A percentile compares a stretch with the other conserved stretches of the same genome.
These are phyloP conservation scores for Anisodus acutangulus DNA, from an alignment of 257 asterid species.

Conservation along the genomic window DNA sequence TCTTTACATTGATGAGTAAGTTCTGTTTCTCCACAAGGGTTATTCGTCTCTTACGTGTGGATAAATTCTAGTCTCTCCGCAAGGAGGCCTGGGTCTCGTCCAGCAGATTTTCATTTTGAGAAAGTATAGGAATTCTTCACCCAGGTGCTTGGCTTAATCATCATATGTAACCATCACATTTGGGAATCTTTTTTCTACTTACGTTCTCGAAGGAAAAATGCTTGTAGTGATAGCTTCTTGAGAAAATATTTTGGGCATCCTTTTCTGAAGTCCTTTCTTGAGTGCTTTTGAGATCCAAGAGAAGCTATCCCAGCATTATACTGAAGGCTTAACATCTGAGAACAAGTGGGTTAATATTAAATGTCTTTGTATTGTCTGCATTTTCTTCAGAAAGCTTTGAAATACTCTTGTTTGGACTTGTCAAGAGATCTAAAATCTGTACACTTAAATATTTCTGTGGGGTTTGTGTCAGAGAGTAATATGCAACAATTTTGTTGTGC, in stretches of 20 bases:
- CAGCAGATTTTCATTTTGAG: background rate
- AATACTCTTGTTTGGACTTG: background rate
- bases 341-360: constrained; percentile 7
- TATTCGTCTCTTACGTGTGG: constrained; percentile 16
- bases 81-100: background rate
- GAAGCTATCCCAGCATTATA: background rate
- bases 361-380: constrained; percentile 1
- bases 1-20: background rate
- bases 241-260: background rate
- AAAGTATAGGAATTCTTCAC: background rate
- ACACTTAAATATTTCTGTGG: background rate
- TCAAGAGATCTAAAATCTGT: constrained; percentile 20
- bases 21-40: constrained; percentile 6
- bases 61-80: background rate
- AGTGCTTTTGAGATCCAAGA: constrained; percentile 12
- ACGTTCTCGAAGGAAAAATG: background rate
- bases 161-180: background rate
- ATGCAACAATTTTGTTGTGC: background rate
- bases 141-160: constrained; percentile 7
- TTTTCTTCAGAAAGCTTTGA: constrained; percentile 9
- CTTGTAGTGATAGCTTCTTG: constrained; percentile 11
- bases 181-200: background rate
- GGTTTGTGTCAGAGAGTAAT: constrained; percentile 5
- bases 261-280: constrained; percentile 1
- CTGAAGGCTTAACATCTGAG: background rate